Conservation (phyloP, 2,329 filamentous ascomycete species). For the Stenocarpella maydis region DNA sequence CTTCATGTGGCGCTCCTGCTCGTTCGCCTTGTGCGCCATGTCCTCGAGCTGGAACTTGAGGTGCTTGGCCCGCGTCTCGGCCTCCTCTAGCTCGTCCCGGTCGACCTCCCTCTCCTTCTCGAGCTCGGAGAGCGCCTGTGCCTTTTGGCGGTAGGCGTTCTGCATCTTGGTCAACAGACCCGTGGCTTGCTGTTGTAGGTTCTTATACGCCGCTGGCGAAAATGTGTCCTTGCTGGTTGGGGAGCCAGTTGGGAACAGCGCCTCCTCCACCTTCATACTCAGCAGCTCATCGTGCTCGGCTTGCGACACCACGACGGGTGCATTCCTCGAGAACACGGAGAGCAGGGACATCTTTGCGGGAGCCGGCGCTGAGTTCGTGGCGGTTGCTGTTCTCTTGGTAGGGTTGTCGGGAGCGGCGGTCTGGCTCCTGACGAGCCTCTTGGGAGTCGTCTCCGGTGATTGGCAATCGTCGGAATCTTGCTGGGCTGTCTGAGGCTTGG, state of each 20-base stretch:
- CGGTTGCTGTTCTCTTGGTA: conserved; percentile 28
- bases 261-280: conserved; percentile 62
- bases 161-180: conserved; percentile 66
- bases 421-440: conserved; percentile 38
- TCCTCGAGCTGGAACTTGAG: conserved; percentile 68
- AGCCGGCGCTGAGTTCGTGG: conserved; percentile 30
- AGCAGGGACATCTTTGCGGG: conserved; percentile 44
- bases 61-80: conserved; percentile 59
- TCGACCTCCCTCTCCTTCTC: conserved; percentile 62
- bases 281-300: conserved; percentile 61
- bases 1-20: conserved; percentile 60
- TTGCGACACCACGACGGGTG: conserved; percentile 36
- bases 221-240: conserved; percentile 58
- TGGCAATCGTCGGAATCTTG: conserved; percentile 31
- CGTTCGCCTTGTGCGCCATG: conserved; percentile 61
- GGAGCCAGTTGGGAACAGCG: conserved; percentile 58
- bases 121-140: conserved; percentile 58
- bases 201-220: conserved; percentile 68
- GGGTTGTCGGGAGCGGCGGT: conserved; percentile 38
- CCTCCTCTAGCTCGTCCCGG: conserved; percentile 64
- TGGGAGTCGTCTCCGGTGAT: conserved; percentile 46
- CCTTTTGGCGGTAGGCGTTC: conserved; percentile 63
- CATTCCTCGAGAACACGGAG: conserved; percentile 40
- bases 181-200: conserved; percentile 65
- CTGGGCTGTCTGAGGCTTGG: conserved; percentile 14